A percentile compares a stretch with the other conserved stretches of the same genome.
Conservation (phyloP, 768 basidiomycete species). For the Mycena kentingensis region DNA sequence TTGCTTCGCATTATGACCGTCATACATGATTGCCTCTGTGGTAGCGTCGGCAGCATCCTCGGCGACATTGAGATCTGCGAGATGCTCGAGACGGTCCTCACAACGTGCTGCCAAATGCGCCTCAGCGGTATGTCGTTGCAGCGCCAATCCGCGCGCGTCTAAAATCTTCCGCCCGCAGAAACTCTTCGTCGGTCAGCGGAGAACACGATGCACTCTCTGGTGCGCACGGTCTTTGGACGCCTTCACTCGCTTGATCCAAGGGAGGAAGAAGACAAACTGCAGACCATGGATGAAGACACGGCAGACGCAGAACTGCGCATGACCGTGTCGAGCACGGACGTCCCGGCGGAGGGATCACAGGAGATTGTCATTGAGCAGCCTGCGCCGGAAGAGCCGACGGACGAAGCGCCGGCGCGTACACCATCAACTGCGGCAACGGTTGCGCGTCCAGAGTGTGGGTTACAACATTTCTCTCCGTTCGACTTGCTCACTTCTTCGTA, state of each 20-base stretch:
- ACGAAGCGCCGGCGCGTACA: constrained; percentile 23
- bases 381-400: constrained; percentile 9
- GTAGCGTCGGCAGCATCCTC: constrained; percentile 65
- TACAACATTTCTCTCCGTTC: constrained; percentile 10
- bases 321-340: constrained; percentile 48
- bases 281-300: constrained; percentile 49
- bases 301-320: constrained; percentile 61
- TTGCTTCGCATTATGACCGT: constrained; percentile 89
- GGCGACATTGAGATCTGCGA: constrained; percentile 96
- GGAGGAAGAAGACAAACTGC: constrained; percentile 68
- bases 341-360: constrained; percentile 26
- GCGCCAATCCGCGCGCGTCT: background rate
- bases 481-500: constrained; percentile 27
- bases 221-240: constrained; percentile 77
- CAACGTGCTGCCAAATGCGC: constrained; percentile 95
- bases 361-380: constrained; percentile 19
- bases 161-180: constrained; percentile 49
- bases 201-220: constrained; percentile 84
- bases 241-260: constrained; percentile 67
- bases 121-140: constrained; percentile 74
- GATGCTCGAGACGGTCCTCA: constrained; percentile 96
- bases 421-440: constrained; percentile 29
- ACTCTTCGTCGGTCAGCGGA: constrained; percentile 86
- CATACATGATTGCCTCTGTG: constrained; percentile 80
- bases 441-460: constrained; percentile 46